These are phyloP conservation scores for Shiraia sp. DNA, from an alignment of 2,329 filamentous ascomycete species.

Conservation along the genomic window DNA sequence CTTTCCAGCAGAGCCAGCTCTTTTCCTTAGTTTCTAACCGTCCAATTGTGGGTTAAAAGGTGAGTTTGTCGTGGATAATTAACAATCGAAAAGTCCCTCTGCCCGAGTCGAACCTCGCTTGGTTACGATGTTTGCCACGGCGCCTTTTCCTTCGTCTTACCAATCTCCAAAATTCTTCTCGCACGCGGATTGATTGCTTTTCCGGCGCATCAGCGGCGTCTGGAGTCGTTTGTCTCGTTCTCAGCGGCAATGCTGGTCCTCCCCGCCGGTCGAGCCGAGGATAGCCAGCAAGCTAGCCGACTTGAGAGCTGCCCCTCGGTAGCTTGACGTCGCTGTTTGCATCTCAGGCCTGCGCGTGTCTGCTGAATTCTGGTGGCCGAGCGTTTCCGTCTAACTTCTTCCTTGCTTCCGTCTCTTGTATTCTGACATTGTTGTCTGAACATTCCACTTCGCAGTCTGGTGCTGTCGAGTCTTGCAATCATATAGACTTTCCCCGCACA, in stretches of 20 bases:
- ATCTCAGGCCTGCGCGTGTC: slow-evolving; percentile 25
- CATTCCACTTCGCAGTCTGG: slow-evolving; percentile 9
- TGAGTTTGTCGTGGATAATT: slow-evolving; percentile 7
- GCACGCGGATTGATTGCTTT: slow-evolving; percentile 12
- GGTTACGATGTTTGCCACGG: slow-evolving; percentile 20
- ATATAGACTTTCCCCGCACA: slow-evolving; percentile 26
- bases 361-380: slow-evolving; percentile 33
- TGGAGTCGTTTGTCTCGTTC: slow-evolving; percentile 7
- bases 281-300: slow-evolving; percentile 30
- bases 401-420: slow-evolving; percentile 9
- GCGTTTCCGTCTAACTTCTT: slow-evolving; percentile 31
- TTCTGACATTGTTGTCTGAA: slow-evolving; percentile 3
- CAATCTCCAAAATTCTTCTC: slow-evolving; percentile 3
- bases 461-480: slow-evolving; percentile 14
- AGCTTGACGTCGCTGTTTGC: slow-evolving; percentile 26
- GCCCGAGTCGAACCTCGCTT: slow-evolving; percentile 9
- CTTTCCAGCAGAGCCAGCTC: slow-evolving; percentile 9
- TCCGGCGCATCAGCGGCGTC: slow-evolving; percentile 3
- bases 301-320: slow-evolving; percentile 38
- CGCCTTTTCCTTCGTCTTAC: slow-evolving; percentile 1
- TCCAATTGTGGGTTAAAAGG: too few species aligned
- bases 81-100: slow-evolving; percentile 20
- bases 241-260: slow-evolving; percentile 32
- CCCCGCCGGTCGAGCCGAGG: slow-evolving; percentile 34
- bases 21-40: slow-evolving; percentile 11